phyloP scores from a whole-genome alignment of 2,329 filamentous ascomycete species.

The Cordyceps farinosa region DNA sequence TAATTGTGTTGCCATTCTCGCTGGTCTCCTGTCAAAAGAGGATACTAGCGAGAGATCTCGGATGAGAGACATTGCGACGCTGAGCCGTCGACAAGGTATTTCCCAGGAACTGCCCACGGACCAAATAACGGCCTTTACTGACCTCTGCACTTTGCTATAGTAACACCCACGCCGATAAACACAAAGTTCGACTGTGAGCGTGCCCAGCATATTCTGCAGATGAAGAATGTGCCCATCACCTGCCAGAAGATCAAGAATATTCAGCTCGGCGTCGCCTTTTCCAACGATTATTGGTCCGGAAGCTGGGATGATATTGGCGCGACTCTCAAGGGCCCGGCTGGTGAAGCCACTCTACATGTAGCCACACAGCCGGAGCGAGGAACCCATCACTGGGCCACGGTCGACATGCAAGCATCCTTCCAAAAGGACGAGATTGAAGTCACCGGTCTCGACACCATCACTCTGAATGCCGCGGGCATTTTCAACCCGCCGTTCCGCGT shows the following conservation, averaged over 20 bases:
- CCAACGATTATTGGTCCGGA: neutral
- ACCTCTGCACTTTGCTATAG: neutral
- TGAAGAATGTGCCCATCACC: neutral
- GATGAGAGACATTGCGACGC: too few relatives aligned
- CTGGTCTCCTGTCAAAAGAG: neutral
- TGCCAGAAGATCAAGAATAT: conserved; percentile 3
- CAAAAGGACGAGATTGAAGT: neutral
- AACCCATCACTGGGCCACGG: neutral
- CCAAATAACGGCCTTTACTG: neutral
- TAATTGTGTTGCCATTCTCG: neutral
- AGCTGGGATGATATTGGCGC: neutral
- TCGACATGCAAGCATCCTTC: neutral
- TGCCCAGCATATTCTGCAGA: neutral
- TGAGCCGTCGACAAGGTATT: too few relatives aligned
- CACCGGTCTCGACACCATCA: neutral
- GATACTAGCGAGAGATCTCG: neutral
- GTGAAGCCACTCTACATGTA: neutral
- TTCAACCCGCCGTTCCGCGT: too few relatives aligned
- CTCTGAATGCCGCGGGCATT: neutral
- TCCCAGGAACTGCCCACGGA: neutral
- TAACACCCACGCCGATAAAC: neutral
- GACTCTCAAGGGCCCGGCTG: neutral
- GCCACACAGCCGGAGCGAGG: neutral
- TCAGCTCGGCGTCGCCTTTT: neutral
- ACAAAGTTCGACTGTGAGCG: neutral